Evolutionary conservation across 305 asterid genomes (phyloP), one percentile per base, ranked within the genome.

Genomic region (Fraxinus sp.): DNA sequence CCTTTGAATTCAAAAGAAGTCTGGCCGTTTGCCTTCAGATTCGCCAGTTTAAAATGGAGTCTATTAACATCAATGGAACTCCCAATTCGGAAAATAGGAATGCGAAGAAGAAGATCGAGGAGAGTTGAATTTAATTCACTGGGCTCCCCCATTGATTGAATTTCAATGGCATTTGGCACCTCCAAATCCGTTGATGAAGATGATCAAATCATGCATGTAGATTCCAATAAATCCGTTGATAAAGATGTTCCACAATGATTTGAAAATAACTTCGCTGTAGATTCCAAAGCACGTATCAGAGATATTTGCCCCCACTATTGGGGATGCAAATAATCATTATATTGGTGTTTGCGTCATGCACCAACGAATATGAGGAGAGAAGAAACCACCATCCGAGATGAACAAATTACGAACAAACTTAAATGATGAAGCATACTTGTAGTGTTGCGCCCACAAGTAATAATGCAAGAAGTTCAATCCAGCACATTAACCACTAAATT

Each of bases 401-500:
- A 39, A 39, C 16, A 44, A 44, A 44, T 10, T 44, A 3, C 5
- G 16, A 11, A 11, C 55, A 44, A 44, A 44, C 55, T 44, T 44
- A 3, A 44, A 44, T 70, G 86, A 74, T 46, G 84, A 84, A 84
- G 76, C 87, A 84, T 93, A 89, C 7, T 28, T 86, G 89, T 93
- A 93, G 16, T 90, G 88, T 33, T 68, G 81, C 6, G 97, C 92
- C 97, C 97, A 94, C 62, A 91, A 83, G 30, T 93, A 88, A 85
- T 90, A 93, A 62, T 91, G 94, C 84, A 94, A 35, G 88, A 90
- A 93, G 87, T 94, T 94, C 28, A 92, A 1, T 11, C 91, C 98
- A 78, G 88, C 95, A 93, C 95, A 95, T 90, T 81, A 91, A 80
- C 98, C 98, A 92, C 85, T 94, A 95, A 80, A 95, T 91, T 76